A percentile compares a stretch with the other conserved stretches of the same genome.
Evolutionary conservation across 495 filamentous ascomycete species (phyloP).

Genomic region (Rostrohypoxylon terebratum): DNA sequence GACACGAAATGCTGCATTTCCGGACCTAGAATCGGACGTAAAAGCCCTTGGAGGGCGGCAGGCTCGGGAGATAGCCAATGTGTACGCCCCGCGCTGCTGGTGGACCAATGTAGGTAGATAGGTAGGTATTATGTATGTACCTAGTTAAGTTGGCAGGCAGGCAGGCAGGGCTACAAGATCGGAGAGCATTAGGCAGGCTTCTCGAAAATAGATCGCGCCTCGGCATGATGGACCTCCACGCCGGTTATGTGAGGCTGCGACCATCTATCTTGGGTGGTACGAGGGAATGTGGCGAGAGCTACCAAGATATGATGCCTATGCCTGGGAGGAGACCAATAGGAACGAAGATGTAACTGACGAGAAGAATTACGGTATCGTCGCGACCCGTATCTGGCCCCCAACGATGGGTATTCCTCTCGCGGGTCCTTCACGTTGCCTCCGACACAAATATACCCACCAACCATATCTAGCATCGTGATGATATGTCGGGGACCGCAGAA

Average conservation of each 20-base stretch:
- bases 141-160: neutral
- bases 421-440: constrained; percentile 25
- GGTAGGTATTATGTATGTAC: no score
- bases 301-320: constrained; percentile 16
- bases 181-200: neutral
- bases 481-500: constrained; percentile 18
- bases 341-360: constrained; percentile 1
- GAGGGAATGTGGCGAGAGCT: constrained; percentile 22
- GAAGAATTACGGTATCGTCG: constrained; percentile 11
- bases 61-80: neutral
- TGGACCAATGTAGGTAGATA: neutral
- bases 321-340: constrained; percentile 14
- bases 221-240: constrained; percentile 5
- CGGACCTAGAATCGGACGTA: neutral
- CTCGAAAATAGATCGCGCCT: constrained; percentile 11
- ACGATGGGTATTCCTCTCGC: constrained; percentile 10
- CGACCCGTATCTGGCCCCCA: constrained; percentile 24
- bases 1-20: neutral
- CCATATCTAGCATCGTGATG: constrained; percentile 13
- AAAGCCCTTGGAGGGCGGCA: neutral
- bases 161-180: constrained; percentile 2
- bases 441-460: constrained; percentile 36
- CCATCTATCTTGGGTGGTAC: constrained; percentile 2
- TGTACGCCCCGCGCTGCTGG: neutral
- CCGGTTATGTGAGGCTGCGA: constrained; percentile 12